Conservation (phyloP, 768 basidiomycete genomes). For the Agrocybe chaxingu region DNA sequence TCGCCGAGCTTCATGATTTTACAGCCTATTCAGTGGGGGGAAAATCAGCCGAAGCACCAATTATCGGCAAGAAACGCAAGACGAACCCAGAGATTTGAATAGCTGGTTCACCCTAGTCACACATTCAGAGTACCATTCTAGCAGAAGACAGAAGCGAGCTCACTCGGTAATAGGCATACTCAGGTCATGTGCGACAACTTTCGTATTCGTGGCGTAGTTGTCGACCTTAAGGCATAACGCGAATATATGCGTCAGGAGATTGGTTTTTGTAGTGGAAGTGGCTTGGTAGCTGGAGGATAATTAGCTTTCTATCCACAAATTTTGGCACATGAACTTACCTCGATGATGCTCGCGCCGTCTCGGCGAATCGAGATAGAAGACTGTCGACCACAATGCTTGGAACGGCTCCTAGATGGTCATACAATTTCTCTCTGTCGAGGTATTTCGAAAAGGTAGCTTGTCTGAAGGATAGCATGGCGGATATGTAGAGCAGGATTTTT, state of each 20-base stretch:
- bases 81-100: conserved; percentile 71
- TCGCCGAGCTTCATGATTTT: conserved; percentile 54
- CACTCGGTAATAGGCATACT: conserved; percentile 64
- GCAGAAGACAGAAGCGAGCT: conserved; percentile 23
- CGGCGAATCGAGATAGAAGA: conserved; percentile 77
- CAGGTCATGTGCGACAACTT: conserved; percentile 70
- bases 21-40: conserved; percentile 51
- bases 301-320: neutral
- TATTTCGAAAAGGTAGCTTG: conserved; percentile 34
- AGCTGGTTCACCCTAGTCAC: conserved; percentile 49
- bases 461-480: conserved; percentile 75
- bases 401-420: conserved; percentile 54
- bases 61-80: neutral
- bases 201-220: conserved; percentile 68
- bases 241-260: conserved; percentile 75
- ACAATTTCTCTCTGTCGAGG: conserved; percentile 48
- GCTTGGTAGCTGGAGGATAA: conserved; percentile 38
- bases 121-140: conserved; percentile 3
- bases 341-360: conserved; percentile 63
- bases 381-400: conserved; percentile 70
- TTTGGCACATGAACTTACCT: conserved; percentile 38
- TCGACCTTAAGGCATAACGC: conserved; percentile 80
- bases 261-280: conserved; percentile 70
- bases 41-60: conserved; percentile 2
- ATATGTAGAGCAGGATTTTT: conserved; percentile 77